Evolutionary conservation across 768 basidiomycete species (phyloP), one percentile per base, ranked within the genome.

Genomic region (Gymnopilus junonius): DNA sequence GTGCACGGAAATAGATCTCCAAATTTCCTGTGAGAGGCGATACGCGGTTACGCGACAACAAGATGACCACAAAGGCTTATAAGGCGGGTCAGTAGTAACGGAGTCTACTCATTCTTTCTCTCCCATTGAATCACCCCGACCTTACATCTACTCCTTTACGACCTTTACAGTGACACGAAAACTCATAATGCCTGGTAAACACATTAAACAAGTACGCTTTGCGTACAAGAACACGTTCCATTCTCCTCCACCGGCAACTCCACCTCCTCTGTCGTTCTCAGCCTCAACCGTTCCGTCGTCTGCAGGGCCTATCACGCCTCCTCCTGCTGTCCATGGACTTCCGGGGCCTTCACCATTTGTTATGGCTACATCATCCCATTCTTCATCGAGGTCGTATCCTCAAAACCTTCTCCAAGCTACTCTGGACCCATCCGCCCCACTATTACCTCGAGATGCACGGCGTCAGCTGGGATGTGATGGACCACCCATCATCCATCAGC

Each of bases 381-480:
- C 48, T 8, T 59, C 45, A 2, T 59, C 58, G 10, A 55, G 29
- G 39, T 27, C 14, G 1, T 27, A 35, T 17, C n/a, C n/a, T 32
- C 48, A 10, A 40, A 55, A 21, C 15, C 12, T 57, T 63, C 55
- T 15, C 45, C 65, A n/a, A 59, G 50, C n/a, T 59, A 43, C 39
- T 46, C 61, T 6, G 62, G 39, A 2, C 34, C 53, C 6, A 43
- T 67, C 2, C 71, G 66, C 37, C 69, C 3, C 79, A 80, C 58
- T 60, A 62, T 11, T 67, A 75, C 37, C 67, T 79, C n/a, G 65
- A 73, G 45, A 66, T 64, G 11, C 65, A 73, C 12, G 55, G 61
- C 6, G 54, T 79, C n/a, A 64, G 51, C 20, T 78, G 72, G 68
- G 73, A 77, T 62, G 4, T 79, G 17, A 64, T 71, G 31, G 69